Base-by-base conservation (phyloP, 805 yeast genomes). In the Yueomyces sinensis region DNA sequence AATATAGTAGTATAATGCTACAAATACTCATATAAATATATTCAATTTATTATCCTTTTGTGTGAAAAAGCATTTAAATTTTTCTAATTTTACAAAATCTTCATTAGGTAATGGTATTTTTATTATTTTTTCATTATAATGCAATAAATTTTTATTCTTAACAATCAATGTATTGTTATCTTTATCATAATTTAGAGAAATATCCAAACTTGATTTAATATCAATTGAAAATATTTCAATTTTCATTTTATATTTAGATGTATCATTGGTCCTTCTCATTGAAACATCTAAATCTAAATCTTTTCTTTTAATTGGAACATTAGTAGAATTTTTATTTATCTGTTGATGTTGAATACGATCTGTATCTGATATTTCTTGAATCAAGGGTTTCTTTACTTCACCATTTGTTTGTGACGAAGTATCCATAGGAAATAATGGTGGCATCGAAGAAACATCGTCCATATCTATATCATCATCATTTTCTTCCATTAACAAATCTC, bases 331-430 rank as follows among this genome's bases (percentile, higher is more conserved):
- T 30, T 11, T 28, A 17, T 32, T 31, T 16, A 23, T 17, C 17
- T 32, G 14, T 3, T 29, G 17, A 22, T n/a, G 13, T 9, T 24
- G 7, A 7, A 23, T 13, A n/a, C 29, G 22, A 18, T 23, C 59
- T n/a, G n/a, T n/a, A n/a, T n/a, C n/a, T n/a, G n/a, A n/a, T 13
- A 76, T 63, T 39, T 75, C 83, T 47, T 74, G 66, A 29, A 77
- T 76, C 37, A 76, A 45, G 6, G 73, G 74, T 35, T 56, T 65
- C 6, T 44, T 40, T 4, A 22, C 15, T 14, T 16, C 31, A 19
- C 20, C 17, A 27, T 22, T 29, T n/a, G 16, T 28, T 25, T 33
- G 29, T 19, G 7, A 17, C 31, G 37, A 5, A 13, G 14, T 13
- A 3, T 25, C 11, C 17, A 13, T n/a, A 13, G 59, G 58, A 18